Base-by-base conservation (phyloP, 2,329 filamentous ascomycete species). In the Fusarium sublunatum region DNA sequence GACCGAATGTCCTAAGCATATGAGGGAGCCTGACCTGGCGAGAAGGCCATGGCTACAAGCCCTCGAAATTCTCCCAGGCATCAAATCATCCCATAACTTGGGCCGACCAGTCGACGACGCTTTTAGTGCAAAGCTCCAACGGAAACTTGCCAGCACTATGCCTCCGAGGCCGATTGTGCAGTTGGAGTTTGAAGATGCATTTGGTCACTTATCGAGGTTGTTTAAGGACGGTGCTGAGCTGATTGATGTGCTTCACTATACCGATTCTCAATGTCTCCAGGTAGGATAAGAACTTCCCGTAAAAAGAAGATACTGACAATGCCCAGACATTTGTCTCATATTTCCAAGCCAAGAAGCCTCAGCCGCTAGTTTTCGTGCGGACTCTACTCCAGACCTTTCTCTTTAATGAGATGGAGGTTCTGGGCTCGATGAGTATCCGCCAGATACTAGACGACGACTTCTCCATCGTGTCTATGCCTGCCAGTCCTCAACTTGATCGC, bases 61-160 rank as follows among this genome's bases (percentile, higher is more conserved):
- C 59, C 75, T 80, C 44, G 72, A 73, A 2, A 72, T 85, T 12
- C 76, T 93, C 46, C 77, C 82, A 5, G 71, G 76, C 1, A 81
- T 96, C 48, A 80, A 85, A 55, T 80, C 82, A 26, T 88, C 89
- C 1, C 84, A 89, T 51, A 68, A 76, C 1, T 75, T 94, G 3
- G 90, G 87, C 0, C 87, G 82, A 46, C 76, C 86, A 1, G 87
- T 96, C 0, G 84, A 88, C 0, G 88, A 88, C n/a, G 88, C 93
- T 0, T 98, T 97, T 74, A 97, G 92, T 69, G 86, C 87, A 24
- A 96, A 97, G 73, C 84, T 98, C 34, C 95, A 99, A 73, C 86
- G 93, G n/a, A 90, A 90, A 62, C 82, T 99, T 29, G 93, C 95
- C 1, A 97, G 93, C 67, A 97, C 93, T 1, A 93, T 97, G 70